Evolutionary conservation across 2,329 filamentous ascomycete species (phyloP).

Genomic region (Colletotrichum melonis): DNA sequence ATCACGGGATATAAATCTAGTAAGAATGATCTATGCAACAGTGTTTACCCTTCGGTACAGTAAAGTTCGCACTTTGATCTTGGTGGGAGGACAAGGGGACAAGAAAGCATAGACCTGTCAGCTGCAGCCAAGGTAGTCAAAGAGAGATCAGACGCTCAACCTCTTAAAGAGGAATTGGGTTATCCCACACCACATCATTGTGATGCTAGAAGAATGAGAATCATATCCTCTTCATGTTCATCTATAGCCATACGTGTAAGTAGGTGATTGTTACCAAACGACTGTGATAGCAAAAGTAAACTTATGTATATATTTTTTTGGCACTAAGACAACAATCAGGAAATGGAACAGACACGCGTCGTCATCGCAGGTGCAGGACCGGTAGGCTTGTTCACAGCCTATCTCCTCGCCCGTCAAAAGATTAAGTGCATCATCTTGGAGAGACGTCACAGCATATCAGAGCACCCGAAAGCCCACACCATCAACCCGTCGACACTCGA

Average conservation of each 20-base stretch:
- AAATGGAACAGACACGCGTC: conserved; percentile 23
- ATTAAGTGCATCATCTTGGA: conserved; percentile 27
- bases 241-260: too few relatives aligned
- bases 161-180: not conserved
- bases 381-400: conserved; percentile 27
- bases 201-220: not conserved
- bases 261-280: too few relatives aligned
- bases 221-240: not conserved
- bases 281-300: not conserved
- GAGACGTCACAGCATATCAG: conserved; percentile 1
- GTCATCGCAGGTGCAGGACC: conserved; percentile 24
- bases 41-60: too few relatives aligned
- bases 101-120: not conserved
- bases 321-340: not conserved
- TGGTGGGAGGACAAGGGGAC: not conserved
- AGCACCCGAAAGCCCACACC: conserved; percentile 34
- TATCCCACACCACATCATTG: not conserved
- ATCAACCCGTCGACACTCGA: conserved; percentile 34
- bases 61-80: too few relatives aligned
- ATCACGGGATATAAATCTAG: not conserved
- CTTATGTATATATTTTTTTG: too few relatives aligned
- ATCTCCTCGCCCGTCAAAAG: conserved; percentile 19
- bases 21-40: too few relatives aligned
- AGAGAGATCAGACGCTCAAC: not conserved
- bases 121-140: not conserved